phyloP scores from a whole-genome alignment of 805 yeast species.

The Lipomyces starkeyi region DNA sequence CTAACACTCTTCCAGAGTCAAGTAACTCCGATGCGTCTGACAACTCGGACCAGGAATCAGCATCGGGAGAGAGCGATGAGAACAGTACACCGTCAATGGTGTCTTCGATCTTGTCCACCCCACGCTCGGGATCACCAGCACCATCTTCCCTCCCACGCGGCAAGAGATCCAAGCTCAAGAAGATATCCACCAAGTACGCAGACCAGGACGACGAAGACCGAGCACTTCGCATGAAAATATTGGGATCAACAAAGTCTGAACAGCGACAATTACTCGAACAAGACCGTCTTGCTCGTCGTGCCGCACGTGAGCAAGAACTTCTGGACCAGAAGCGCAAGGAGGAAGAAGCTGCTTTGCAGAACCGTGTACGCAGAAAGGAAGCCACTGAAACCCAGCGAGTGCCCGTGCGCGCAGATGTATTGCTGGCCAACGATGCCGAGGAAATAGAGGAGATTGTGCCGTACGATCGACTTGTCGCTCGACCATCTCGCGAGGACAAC shows the following conservation, averaged over 20 bases:
- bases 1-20: background rate
- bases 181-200: conserved; percentile 79
- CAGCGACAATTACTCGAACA: conserved; percentile 22
- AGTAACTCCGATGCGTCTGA: conserved; percentile 4
- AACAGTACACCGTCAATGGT: conserved; percentile 9
- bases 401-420: conserved; percentile 26
- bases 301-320: conserved; percentile 27
- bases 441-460: conserved; percentile 51
- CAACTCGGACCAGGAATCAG: conserved; percentile 25
- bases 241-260: conserved; percentile 73
- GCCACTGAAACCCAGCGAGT: conserved; percentile 35
- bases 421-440: conserved; percentile 39
- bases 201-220: conserved; percentile 94
- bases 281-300: conserved; percentile 41
- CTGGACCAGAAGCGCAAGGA: conserved; percentile 28
- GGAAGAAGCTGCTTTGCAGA: conserved; percentile 47
- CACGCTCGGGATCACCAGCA: conserved; percentile 24
- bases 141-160: conserved; percentile 67
- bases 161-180: conserved; percentile 81
- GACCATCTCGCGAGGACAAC: conserved; percentile 53
- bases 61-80: conserved; percentile 9
- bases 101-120: background rate
- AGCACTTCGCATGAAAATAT: conserved; percentile 69
- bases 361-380: conserved; percentile 41
- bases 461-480: conserved; percentile 49